Percentiles rank a stretch among this genome's conserved stretches.
These are phyloP conservation scores for Daldinia sp. DNA, from an alignment of 2,329 filamentous ascomycete genomes.

Conservation along the genomic window DNA sequence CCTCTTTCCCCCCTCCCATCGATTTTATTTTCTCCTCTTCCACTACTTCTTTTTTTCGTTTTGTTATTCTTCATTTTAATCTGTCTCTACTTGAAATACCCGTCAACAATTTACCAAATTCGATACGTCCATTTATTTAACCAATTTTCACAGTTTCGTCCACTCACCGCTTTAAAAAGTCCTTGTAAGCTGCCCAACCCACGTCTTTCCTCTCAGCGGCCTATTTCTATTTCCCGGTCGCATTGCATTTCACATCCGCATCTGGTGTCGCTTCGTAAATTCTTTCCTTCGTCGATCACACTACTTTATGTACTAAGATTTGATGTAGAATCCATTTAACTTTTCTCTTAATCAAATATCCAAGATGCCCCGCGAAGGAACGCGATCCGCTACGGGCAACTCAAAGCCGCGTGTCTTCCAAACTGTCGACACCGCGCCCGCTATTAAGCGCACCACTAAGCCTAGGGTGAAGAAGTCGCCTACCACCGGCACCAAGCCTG, in stretches of 20 bases:
- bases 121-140: slow-evolving; percentile 19
- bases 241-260: slow-evolving; percentile 48
- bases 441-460: slow-evolving; percentile 57
- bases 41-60: slow-evolving; percentile 12
- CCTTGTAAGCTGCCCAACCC: slow-evolving; percentile 40
- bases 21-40: slow-evolving; percentile 30
- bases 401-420: slow-evolving; percentile 65
- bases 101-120: slow-evolving; percentile 14
- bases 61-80: slow-evolving; percentile 8
- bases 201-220: slow-evolving; percentile 13
- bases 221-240: slow-evolving; percentile 44
- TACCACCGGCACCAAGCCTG: slow-evolving; percentile 36
- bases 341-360: slow-evolving; percentile 26
- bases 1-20: slow-evolving; percentile 36
- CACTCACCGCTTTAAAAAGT: slow-evolving; percentile 30
- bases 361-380: slow-evolving; percentile 64
- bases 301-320: slow-evolving; percentile 46
- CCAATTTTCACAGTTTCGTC: slow-evolving; percentile 27
- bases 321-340: slow-evolving; percentile 38
- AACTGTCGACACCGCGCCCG: slow-evolving; percentile 61
- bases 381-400: slow-evolving; percentile 65
- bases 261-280: slow-evolving; percentile 43
- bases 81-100: slow-evolving; percentile 14
- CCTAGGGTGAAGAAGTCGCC: slow-evolving; percentile 47
- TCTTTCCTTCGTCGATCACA: slow-evolving; percentile 13